phyloP scores from a whole-genome alignment of 495 filamentous ascomycete species.

The Penicillium diatomitis region DNA sequence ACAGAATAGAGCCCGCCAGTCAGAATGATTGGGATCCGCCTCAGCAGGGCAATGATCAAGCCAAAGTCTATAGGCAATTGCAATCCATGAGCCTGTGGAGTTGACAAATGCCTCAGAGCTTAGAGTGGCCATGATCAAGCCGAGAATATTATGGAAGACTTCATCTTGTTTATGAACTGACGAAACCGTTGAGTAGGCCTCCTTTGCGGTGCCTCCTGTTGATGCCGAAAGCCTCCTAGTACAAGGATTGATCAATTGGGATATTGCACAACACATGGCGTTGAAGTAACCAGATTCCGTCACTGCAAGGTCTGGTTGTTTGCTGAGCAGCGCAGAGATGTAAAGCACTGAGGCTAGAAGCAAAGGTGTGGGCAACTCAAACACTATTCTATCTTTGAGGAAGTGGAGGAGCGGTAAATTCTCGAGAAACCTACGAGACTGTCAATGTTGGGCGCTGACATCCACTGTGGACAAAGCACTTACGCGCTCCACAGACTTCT shows the following conservation, averaged over 20 bases:
- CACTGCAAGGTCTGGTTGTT: slow-evolving; percentile 17
- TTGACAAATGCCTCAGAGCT: slow-evolving; percentile 30
- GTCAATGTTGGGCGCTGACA: background rate
- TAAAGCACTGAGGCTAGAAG: slow-evolving; percentile 32
- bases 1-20: slow-evolving; percentile 30
- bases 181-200: too few relatives aligned
- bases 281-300: slow-evolving; percentile 24
- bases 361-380: slow-evolving; percentile 26
- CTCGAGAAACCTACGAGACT: slow-evolving; percentile 20
- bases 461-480: slow-evolving; percentile 1
- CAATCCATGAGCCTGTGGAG: slow-evolving; percentile 31
- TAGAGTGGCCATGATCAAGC: slow-evolving; percentile 33
- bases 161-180: background rate
- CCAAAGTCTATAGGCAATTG: slow-evolving; percentile 31
- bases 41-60: slow-evolving; percentile 23
- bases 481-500: slow-evolving; percentile 30
- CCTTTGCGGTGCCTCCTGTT: too few relatives aligned
- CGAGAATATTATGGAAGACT: slow-evolving; percentile 29
- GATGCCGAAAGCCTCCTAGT: background rate
- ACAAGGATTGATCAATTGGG: slow-evolving; percentile 20
- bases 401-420: slow-evolving; percentile 33
- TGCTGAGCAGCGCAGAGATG: slow-evolving; percentile 28
- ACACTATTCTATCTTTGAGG: slow-evolving; percentile 24
- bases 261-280: slow-evolving; percentile 26
- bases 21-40: slow-evolving; percentile 10